A percentile compares a stretch with the other conserved stretches of the same genome.
phyloP scores from a whole-genome alignment of 2,329 filamentous ascomycete species.

The Penicillium frequentans region DNA sequence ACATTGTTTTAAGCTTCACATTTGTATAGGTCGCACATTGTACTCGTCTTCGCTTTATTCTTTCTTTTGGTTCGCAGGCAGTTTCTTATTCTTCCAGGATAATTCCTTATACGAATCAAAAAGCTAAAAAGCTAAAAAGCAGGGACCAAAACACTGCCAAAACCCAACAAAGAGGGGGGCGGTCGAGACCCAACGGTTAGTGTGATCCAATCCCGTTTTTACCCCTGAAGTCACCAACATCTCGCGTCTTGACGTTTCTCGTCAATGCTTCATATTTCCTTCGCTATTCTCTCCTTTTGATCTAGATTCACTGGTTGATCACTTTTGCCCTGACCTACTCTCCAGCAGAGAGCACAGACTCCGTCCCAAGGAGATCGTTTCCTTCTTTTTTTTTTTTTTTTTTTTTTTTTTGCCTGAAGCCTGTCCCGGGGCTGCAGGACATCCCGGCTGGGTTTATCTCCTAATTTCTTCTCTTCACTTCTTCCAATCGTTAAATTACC shows the following conservation, averaged over 20 bases:
- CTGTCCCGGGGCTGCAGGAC: slow-evolving; percentile 26
- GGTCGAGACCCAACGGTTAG: slow-evolving; percentile 9
- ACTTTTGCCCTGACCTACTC: not conserved
- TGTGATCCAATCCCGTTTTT: slow-evolving; percentile 5
- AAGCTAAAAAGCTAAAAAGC: not conserved
- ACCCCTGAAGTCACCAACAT: slow-evolving; percentile 8
- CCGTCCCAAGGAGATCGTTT: slow-evolving; percentile 12
- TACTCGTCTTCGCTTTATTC: not conserved
- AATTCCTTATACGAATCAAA: not conserved
- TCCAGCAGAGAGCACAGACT: slow-evolving; percentile 16
- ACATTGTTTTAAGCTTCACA: not conserved
- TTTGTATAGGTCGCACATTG: not conserved
- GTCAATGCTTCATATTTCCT: not conserved
- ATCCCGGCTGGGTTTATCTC: slow-evolving; percentile 16
- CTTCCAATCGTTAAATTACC: slow-evolving; percentile 4
- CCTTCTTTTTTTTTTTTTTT: not conserved
- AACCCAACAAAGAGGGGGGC: not conserved
- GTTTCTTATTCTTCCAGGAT: not conserved
- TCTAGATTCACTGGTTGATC: slow-evolving; percentile 1
- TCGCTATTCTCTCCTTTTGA: slow-evolving; percentile 2
- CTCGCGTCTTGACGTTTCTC: slow-evolving; percentile 5
- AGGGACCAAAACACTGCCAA: not conserved
- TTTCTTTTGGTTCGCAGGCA: not conserved
- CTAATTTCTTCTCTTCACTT: not conserved
- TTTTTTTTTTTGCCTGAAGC: slow-evolving; percentile 14